These are phyloP conservation scores for Aspergillus niger DNA, from an alignment of 2,329 filamentous ascomycete species.

Conservation along the genomic window DNA sequence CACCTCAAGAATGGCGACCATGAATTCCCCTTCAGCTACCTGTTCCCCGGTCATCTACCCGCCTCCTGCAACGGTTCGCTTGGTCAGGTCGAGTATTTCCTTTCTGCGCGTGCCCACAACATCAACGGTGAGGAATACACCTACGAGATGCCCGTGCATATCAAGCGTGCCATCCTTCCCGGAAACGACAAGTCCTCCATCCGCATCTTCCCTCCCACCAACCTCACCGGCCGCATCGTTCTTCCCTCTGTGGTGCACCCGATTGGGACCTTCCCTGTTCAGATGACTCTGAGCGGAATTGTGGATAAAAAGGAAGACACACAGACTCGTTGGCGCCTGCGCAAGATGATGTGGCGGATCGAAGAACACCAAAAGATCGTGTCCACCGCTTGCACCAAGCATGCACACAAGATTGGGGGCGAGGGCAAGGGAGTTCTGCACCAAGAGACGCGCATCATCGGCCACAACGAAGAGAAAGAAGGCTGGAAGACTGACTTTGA, in stretches of 20 bases:
- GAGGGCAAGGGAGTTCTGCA: slow-evolving; percentile 71
- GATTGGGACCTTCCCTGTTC: slow-evolving; percentile 76
- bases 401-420: slow-evolving; percentile 66
- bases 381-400: slow-evolving; percentile 77
- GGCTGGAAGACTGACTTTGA: slow-evolving; percentile 87
- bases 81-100: slow-evolving; percentile 74
- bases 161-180: slow-evolving; percentile 78
- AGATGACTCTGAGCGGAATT: slow-evolving; percentile 83
- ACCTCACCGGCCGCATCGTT: slow-evolving; percentile 82
- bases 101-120: slow-evolving; percentile 67
- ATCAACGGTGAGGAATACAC: slow-evolving; percentile 64
- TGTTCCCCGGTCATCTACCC: slow-evolving; percentile 83
- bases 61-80: slow-evolving; percentile 76
- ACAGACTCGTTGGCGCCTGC: slow-evolving; percentile 83
- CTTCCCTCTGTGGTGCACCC: slow-evolving; percentile 84
- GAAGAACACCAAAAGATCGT: slow-evolving; percentile 82
- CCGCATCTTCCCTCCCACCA: slow-evolving; percentile 93
- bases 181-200: slow-evolving; percentile 84
- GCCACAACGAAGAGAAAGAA: slow-evolving; percentile 75
- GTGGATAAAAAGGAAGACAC: slow-evolving; percentile 68
- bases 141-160: slow-evolving; percentile 67
- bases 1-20: slow-evolving; percentile 60
- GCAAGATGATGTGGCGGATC: slow-evolving; percentile 89
- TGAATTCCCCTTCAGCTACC: slow-evolving; percentile 83
- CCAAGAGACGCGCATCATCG: slow-evolving; percentile 74